Evolutionary conservation across 2,329 filamentous ascomycete genomes (phyloP).

Genomic region (Ilyonectria sp.): DNA sequence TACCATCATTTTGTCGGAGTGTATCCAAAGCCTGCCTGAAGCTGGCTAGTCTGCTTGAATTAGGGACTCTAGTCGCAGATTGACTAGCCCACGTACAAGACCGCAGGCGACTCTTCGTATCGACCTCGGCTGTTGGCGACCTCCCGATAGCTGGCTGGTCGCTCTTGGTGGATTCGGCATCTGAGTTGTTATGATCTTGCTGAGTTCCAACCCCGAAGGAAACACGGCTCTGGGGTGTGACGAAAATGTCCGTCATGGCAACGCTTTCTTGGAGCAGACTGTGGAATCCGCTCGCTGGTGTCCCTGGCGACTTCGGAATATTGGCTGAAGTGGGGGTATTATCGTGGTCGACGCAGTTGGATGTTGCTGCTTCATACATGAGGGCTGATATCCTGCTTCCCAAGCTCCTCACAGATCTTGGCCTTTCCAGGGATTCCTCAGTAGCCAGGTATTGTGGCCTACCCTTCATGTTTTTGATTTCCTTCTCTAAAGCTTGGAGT

Average conservation of each 20-base stretch:
- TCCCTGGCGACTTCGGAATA: conserved; percentile 23
- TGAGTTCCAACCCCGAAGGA: conserved; percentile 11
- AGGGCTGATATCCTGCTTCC: conserved; percentile 39
- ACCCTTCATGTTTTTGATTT: conserved; percentile 41
- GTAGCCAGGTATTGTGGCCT: not conserved
- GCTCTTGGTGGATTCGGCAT: conserved; percentile 3
- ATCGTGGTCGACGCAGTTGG: conserved; percentile 24
- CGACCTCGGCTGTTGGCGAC: not conserved
- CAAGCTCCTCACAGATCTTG: conserved; percentile 35
- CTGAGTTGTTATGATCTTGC: not conserved
- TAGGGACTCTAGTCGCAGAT: not conserved
- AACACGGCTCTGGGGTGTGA: conserved; percentile 42
- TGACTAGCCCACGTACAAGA: conserved; percentile 6
- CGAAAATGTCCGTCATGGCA: conserved; percentile 39
- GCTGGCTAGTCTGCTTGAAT: not conserved
- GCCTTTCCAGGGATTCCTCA: conserved; percentile 14
- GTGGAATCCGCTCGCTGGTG: conserved; percentile 21
- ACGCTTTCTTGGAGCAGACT: conserved; percentile 35
- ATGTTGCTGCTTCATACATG: conserved; percentile 33
- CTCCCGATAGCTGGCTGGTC: conserved; percentile 2
- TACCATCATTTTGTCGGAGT: not conserved
- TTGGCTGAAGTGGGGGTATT: conserved; percentile 1
- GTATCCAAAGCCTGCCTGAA: not conserved
- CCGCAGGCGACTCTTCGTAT: not conserved
- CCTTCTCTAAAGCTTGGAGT: conserved; percentile 37